Evolutionary conservation across 225 moss, liverwort and hornwort genomes (phyloP).

Genomic region (Neckera pumila): DNA sequence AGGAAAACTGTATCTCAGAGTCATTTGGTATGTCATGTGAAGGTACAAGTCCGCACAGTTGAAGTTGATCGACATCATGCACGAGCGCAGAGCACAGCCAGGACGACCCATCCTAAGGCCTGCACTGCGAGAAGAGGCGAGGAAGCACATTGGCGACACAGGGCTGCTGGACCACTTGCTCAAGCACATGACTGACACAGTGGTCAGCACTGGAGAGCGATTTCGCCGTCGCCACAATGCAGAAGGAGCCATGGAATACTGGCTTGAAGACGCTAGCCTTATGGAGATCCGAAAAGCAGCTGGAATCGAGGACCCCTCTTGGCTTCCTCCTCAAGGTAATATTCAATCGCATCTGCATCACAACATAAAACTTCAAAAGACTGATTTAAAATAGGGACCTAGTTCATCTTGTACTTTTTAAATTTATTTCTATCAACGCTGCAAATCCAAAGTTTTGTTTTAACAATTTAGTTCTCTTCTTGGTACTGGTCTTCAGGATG

Average conservation of each 20-base stretch:
- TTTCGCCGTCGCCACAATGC: constrained; percentile 55
- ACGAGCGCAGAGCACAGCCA: constrained; percentile 36
- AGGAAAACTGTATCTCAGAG: background rate
- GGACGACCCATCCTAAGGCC: constrained; percentile 46
- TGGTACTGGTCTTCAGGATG: constrained; percentile 12
- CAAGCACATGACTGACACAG: constrained; percentile 61
- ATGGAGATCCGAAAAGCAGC: constrained; percentile 60
- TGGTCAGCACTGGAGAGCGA: constrained; percentile 49
- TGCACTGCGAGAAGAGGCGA: constrained; percentile 46
- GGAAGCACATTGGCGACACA: constrained; percentile 59
- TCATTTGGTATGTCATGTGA: background rate
- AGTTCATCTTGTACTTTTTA: background rate
- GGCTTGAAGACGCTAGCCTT: constrained; percentile 51
- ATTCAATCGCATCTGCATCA: background rate
- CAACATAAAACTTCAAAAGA: background rate
- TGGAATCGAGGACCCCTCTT: constrained; percentile 57
- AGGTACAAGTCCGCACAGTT: constrained; percentile 68
- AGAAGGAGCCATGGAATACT: constrained; percentile 60
- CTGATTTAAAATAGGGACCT: background rate
- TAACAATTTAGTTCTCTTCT: background rate
- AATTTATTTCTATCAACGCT: background rate
- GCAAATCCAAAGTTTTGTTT: background rate
- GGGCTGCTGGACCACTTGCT: constrained; percentile 55
- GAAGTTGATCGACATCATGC: constrained; percentile 59
- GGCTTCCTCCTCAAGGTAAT: constrained; percentile 52